Evolutionary conservation across 495 filamentous ascomycete genomes (phyloP), one percentile per base, ranked within the genome.

Genomic region (Penicillium arizonense): DNA sequence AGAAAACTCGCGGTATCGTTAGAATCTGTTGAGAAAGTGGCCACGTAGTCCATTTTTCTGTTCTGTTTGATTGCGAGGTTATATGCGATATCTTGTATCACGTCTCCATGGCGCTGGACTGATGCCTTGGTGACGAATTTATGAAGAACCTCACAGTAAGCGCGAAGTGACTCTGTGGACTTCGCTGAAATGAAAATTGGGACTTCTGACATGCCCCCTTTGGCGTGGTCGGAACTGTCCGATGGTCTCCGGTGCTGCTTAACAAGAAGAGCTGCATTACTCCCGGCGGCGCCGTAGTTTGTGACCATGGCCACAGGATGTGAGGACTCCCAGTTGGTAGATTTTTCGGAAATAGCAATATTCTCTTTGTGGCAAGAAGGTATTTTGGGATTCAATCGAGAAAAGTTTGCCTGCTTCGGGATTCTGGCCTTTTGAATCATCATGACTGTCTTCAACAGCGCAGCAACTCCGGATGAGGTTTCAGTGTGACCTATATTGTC

Each of bases 401-500:
- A 47, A 37, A 67, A 64, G 20, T 65, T 70, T 3, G 70, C 66
- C 23, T 64, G 73, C 1, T 59, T 55, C 2, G 69, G 67, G 2
- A 75, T 67, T 13, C 45, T 41, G 8, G 57, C 42, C 12, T 74
- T 42, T 11, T 70, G 64, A 33, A 80, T 71, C 74, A 79, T 79
- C 7, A 72, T 30, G 13, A 75, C 41, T 6, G 63, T 59, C 52
- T 77, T 77, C 14, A 76, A 50, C 35, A 77, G 50, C 3, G 61
- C 58, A 7, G 63, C 69, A 1, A 72, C 65, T 10, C 77, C 77
- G 9, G 74, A 68, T 5, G 74, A 60, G 2, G 59, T 57, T 51
- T 80, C 77, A 0, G 59, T 61, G 47, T 80, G 77, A 1, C 77
- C 77, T 23, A 79, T 61, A 14, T 68, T 64, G 1, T 65, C 61